phyloP scores from a whole-genome alignment of 768 basidiomycete genomes.

The Mycena floridula region DNA sequence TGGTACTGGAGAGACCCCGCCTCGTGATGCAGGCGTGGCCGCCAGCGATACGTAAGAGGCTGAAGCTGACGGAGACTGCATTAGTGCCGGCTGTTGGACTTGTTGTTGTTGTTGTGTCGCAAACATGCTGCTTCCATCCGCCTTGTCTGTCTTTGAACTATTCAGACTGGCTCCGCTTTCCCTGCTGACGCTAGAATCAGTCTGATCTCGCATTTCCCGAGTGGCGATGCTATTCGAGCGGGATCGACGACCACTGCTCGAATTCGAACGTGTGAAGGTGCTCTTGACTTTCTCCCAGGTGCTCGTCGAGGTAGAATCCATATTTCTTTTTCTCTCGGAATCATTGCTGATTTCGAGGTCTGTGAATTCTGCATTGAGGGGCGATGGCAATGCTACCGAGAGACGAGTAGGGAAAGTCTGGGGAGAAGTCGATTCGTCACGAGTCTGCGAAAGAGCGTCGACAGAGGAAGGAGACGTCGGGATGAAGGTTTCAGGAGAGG shows the following conservation, averaged over 20 bases:
- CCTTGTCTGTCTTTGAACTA: slow-evolving; percentile 58
- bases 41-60: slow-evolving; percentile 63
- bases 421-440: slow-evolving; percentile 40
- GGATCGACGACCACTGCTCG: slow-evolving; percentile 66
- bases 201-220: slow-evolving; percentile 61
- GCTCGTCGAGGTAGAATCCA: slow-evolving; percentile 47
- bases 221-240: slow-evolving; percentile 71
- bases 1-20: slow-evolving; percentile 73
- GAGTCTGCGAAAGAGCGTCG: slow-evolving; percentile 32
- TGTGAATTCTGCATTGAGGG: slow-evolving; percentile 41
- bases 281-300: slow-evolving; percentile 73
- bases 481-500: slow-evolving; percentile 44
- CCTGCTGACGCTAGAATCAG: slow-evolving; percentile 67
- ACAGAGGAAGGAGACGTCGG: slow-evolving; percentile 47
- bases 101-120: slow-evolving; percentile 32
- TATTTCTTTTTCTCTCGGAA: slow-evolving; percentile 47
- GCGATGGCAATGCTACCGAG: slow-evolving; percentile 59
- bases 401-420: slow-evolving; percentile 54
- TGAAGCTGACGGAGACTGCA: slow-evolving; percentile 62
- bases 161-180: slow-evolving; percentile 72
- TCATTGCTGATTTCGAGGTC: slow-evolving; percentile 47
- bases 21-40: slow-evolving; percentile 41
- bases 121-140: slow-evolving; percentile 24
- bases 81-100: too few species aligned
- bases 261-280: slow-evolving; percentile 59